phyloP scores from a whole-genome alignment of 306 rosid genomes.

The Corylus heterophylla region DNA sequence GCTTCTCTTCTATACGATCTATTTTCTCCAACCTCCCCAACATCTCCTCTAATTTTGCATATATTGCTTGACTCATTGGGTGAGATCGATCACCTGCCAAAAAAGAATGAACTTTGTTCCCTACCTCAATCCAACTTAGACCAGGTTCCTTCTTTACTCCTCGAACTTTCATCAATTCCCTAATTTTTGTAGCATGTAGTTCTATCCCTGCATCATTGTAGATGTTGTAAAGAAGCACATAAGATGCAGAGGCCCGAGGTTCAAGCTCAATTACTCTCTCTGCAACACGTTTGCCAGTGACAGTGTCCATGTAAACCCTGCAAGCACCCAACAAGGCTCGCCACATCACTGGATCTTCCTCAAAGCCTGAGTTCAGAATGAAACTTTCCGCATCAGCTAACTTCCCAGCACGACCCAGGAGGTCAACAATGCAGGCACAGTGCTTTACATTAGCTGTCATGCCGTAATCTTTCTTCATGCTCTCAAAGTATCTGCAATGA shows the following conservation, averaged over 20 bases:
- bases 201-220: conserved; percentile 49
- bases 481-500: conserved; percentile 38
- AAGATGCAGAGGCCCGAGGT: conserved; percentile 53
- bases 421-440: conserved; percentile 52
- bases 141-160: conserved; percentile 73
- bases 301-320: conserved; percentile 46
- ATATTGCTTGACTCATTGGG: conserved; percentile 40
- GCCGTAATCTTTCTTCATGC: conserved; percentile 45
- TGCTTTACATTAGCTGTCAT: conserved; percentile 47
- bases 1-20: conserved; percentile 5
- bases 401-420: conserved; percentile 58
- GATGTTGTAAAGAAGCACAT: conserved; percentile 60
- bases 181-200: conserved; percentile 39
- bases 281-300: conserved; percentile 44
- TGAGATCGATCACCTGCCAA: conserved; percentile 52
- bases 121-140: conserved; percentile 63
- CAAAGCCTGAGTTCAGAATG: conserved; percentile 42
- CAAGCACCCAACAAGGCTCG: conserved; percentile 63
- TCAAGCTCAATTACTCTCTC: conserved; percentile 56
- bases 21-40: conserved; percentile 36
- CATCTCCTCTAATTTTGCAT: conserved; percentile 40
- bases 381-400: conserved; percentile 48
- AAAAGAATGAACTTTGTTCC: conserved; percentile 50
- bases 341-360: conserved; percentile 58
- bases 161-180: conserved; percentile 47